Percentiles rank a stretch among this genome's conserved stretches.
phyloP scores from a whole-genome alignment of 495 filamentous ascomycete species.

The Podospora anserina region DNA sequence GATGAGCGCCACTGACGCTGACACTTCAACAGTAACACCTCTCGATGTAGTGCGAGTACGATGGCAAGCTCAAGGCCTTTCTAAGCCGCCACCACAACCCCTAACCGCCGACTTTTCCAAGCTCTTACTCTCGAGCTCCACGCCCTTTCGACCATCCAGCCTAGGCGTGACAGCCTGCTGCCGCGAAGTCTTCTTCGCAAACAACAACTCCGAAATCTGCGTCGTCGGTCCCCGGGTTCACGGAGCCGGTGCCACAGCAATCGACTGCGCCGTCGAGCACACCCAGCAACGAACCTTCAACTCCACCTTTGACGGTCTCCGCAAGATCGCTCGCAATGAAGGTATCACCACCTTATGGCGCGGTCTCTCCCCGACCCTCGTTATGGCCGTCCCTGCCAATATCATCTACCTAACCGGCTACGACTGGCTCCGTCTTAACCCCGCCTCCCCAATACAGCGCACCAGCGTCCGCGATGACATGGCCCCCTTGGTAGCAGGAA shows the following conservation, averaged over 20 bases:
- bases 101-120: conserved; percentile 38
- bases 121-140: conserved; percentile 44
- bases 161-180: conserved; percentile 95
- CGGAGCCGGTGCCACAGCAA: conserved; percentile 27
- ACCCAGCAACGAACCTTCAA: conserved; percentile 77
- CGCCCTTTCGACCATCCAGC: conserved; percentile 64
- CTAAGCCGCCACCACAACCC: conserved; percentile 37
- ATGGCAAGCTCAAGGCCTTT: conserved; percentile 71
- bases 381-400: conserved; percentile 93
- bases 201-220: conserved; percentile 79
- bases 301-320: conserved; percentile 85
- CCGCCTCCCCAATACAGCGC: conserved; percentile 62
- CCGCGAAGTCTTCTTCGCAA: conserved; percentile 94
- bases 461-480: conserved; percentile 58
- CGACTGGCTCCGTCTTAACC: conserved; percentile 79
- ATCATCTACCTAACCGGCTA: conserved; percentile 99
- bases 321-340: conserved; percentile 96
- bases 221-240: conserved; percentile 51
- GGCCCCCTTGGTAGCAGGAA: conserved; percentile 76
- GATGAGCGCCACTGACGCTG: conserved; percentile 14
- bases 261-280: conserved; percentile 86
- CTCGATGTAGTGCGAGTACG: conserved; percentile 96
- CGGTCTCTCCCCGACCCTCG: conserved; percentile 83
- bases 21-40: conserved; percentile 69
- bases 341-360: conserved; percentile 85